Evolutionary conservation across 2,329 filamentous ascomycete species (phyloP), one percentile per base, ranked within the genome.

Genomic region (Calonectria multiphialidica): DNA sequence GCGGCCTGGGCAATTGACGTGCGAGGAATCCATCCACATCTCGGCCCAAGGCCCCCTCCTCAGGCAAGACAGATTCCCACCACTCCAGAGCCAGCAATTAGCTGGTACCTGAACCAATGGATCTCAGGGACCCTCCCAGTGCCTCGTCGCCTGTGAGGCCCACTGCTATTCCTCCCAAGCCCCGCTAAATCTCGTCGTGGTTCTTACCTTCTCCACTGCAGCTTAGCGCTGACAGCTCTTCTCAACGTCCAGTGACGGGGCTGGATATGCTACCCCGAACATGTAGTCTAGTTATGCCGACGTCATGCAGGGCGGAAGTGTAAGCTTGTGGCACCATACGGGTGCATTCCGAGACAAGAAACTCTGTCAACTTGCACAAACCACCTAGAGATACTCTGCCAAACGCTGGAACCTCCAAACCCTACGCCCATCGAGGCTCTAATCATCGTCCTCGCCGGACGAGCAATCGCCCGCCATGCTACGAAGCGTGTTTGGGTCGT

Each of bases 401-500:
- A 42, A 67, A 57, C 50, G 16, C 33, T 23, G 42, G 61, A 55
- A 67, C 28, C 33, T 62, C 47, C 44, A 28, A 72, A 73, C 50
- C 64, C 53, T 73, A 59, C 64, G 66, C 69, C 63, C 67, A 47
- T 64, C 25, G 65, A 74, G 68, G 68, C 66, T 69, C 70, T 50
- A 64, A 71, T 55, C 44, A 50, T 45, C 67, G 71, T 76, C 71
- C 66, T 65, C 62, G 53, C 25, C 44, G 70, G 66, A 44, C 66
- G 9, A 70, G 47, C 61, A n/a, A 44, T 23, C 23, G 12, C 16
- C 15, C 47, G 30, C n/a, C 66, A 78, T 78, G 77, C 61, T 78
- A 16, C 71, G 61, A 72, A 77, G 57, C 40, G 42, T 77, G 37
- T 75, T 75, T 21, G 57, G 50, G 53, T 61, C 66, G n/a, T 61